These are phyloP conservation scores for Nicotiana knightiana DNA, from an alignment of 257 asterid species.

Conservation along the genomic window DNA sequence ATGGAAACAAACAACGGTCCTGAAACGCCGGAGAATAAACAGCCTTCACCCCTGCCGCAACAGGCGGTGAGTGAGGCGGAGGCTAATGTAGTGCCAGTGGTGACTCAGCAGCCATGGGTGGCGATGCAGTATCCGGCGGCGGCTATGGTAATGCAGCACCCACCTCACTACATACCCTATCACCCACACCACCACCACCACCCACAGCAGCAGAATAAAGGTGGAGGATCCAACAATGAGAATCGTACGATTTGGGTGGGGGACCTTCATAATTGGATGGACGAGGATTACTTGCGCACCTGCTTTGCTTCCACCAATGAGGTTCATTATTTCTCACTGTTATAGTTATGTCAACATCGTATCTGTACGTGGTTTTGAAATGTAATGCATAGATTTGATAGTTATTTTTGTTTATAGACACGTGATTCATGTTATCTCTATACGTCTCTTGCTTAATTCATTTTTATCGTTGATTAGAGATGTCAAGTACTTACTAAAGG, in stretches of 20 bases:
- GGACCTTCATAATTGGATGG: slow-evolving; percentile 92
- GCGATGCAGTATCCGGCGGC: slow-evolving; percentile 59
- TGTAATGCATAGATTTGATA: neutral
- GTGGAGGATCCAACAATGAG: slow-evolving; percentile 68
- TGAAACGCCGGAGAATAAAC: slow-evolving; percentile 34
- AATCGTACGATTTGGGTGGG: slow-evolving; percentile 95
- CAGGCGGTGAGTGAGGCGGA: slow-evolving; percentile 14
- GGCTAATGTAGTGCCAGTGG: neutral
- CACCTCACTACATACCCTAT: slow-evolving; percentile 71
- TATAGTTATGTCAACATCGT: neutral
- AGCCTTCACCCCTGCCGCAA: neutral
- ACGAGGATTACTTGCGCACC: slow-evolving; percentile 82
- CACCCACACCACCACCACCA: slow-evolving; percentile 39
- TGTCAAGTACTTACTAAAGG: neutral
- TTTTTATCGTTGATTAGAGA: neutral
- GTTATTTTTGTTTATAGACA: neutral
- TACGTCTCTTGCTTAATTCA: neutral
- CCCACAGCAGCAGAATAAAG: slow-evolving; percentile 22
- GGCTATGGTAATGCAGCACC: slow-evolving; percentile 82
- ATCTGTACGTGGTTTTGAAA: neutral
- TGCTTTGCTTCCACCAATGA: slow-evolving; percentile 84
- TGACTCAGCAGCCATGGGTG: neutral
- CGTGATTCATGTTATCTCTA: neutral
- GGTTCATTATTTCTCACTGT: slow-evolving; percentile 28
- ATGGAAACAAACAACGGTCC: slow-evolving; percentile 43